Base-by-base conservation (phyloP, 2,329 filamentous ascomycete genomes). In the Penicillium palitans region DNA sequence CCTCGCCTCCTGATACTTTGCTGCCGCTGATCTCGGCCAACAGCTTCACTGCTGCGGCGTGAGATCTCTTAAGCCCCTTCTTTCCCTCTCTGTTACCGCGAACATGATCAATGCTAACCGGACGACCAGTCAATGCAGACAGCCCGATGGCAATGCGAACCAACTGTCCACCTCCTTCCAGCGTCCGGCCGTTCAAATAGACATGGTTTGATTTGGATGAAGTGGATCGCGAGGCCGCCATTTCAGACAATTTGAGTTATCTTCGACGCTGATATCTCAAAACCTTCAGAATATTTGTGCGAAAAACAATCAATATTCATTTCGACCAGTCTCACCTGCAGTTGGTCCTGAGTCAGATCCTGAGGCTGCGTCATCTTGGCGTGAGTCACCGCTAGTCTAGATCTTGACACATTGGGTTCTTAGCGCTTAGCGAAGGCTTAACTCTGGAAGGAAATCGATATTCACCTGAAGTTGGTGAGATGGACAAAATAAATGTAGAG, bases 121-220 rank as follows among this genome's bases (percentile, higher is more conserved):
- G 78, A 1, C 70, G 78, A 24, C 70, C 69, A 6, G 80, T 84
- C 17, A 87, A 74, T 6, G 81, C 80, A 1, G 84, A 82, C 3
- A 87, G 72, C 15, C 80, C 79, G 9, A 86, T 64, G 3, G 84
- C 82, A 52, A 84, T 79, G 24, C 85, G 83, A 44, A 87, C 75
- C 3, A 87, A 76, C 69, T 87, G 85, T 15, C 85, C 85, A 27
- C 85, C 85, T 40, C 84, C 85, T 78, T 87, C 84, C 21, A 87
- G 80, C 3, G 79, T 84, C 19, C 79, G 79, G 48, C 85, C 84
- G 66, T 84, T 79, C 12, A 87, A 71, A 50, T 74, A 67, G 27
- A 81, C 53, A 41, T 62, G 64, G 21, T 39, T 37, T 31, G 17
- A 13, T 37, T 46, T 41, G 12, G 52, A 46, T 37, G 40, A 12